A percentile compares a stretch with the other conserved stretches of the same genome.
Conservation (phyloP, 2,329 filamentous ascomycete genomes). For the Pseudocercospora musae region DNA sequence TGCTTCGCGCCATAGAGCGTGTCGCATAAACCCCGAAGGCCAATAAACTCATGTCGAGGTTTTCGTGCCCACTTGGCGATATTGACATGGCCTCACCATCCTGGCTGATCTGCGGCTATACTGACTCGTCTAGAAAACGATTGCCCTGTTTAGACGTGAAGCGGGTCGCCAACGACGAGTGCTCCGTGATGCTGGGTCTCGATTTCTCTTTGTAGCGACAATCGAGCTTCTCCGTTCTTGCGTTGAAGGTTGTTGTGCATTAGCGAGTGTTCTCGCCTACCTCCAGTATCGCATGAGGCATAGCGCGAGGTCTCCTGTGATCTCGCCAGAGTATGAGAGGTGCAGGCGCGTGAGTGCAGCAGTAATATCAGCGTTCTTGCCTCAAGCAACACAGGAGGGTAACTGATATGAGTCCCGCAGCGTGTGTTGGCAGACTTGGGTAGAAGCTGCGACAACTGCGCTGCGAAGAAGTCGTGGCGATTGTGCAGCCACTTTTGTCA, state of each 20-base stretch:
- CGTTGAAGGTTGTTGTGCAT: neutral
- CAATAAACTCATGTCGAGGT: neutral
- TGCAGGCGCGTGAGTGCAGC: neutral
- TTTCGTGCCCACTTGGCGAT: neutral
- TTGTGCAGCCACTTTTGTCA: neutral
- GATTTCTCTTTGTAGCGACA: neutral
- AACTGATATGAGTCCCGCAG: neutral
- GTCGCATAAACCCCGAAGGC: neutral
- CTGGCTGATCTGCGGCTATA: neutral
- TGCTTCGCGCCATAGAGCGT: neutral
- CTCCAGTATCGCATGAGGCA: neutral
- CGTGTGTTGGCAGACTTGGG: neutral
- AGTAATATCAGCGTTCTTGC: neutral
- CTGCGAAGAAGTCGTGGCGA: neutral
- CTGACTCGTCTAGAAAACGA: neutral
- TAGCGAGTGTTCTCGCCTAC: neutral
- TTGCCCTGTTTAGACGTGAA: neutral
- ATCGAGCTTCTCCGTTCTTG: neutral
- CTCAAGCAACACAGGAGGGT: neutral
- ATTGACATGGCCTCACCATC: neutral
- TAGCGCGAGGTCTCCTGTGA: neutral
- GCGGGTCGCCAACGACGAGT: neutral
- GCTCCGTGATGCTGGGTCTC: neutral
- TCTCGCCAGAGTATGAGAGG: neutral
- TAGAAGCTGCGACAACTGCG: neutral